Base-by-base conservation (phyloP, 768 basidiomycete genomes). In the Podaxis sp. region DNA sequence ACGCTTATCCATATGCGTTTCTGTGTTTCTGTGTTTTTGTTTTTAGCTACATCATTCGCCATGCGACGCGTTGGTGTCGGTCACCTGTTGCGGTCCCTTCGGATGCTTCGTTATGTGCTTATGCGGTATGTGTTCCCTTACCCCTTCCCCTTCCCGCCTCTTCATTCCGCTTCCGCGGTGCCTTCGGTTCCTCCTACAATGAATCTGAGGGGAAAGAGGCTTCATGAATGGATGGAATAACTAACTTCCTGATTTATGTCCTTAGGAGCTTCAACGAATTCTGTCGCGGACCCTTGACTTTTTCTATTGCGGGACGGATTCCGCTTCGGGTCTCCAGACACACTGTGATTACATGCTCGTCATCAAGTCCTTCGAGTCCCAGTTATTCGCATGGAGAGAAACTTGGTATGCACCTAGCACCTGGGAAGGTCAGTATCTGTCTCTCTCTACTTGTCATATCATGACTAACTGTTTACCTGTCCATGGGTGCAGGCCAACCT, bases 271-370 rank as follows among this genome's bases (percentile, higher is more conserved):
- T 14, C 95, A 97, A 78, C 89, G 92, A 57, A 90, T 95, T 61
- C 78, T 96, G 48, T 91, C 91, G 25, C 82, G 96, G 51, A 90
- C 91, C 64, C 79, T 98, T 46, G 96, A 98, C 71, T 83, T 95
- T 63, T 76, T 98, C 42, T 96, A 98, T 74, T 90, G 92, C 4
- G 87, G 86, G 14, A 91, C 88, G 9, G 85, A 82, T 46, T 82
- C 91, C 7, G 77, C 87, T 0, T 94, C 92, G 1, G 96, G 95
- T 4, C 76, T 98, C 47, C 89, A 93, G 61, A 78, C 83, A 3
- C 84, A 93, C 66, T 87, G 87, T 63, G 94, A 98, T 69, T 98
- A 95, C 73, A 73, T 92, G 63, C 77, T 93, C 54, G 78, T 93
- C 57, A 89, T 91, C 74, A 89, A 90, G 72, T 86, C 89, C 2